phyloP scores from a whole-genome alignment of 768 basidiomycete genomes.

The Astraeus odoratus region DNA sequence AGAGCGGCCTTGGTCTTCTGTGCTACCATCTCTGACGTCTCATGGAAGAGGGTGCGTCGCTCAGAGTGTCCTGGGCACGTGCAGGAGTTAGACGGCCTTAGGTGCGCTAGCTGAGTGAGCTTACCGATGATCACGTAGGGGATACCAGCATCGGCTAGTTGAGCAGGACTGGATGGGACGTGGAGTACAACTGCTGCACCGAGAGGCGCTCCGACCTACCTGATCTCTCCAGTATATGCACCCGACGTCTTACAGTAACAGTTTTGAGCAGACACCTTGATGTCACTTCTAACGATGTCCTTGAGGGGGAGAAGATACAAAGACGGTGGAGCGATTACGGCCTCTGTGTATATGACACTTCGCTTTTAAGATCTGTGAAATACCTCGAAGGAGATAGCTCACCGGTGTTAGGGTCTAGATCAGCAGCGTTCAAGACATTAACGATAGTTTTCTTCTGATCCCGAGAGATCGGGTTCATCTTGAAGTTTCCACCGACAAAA shows the following conservation, averaged over 20 bases:
- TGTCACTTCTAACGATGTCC: constrained; percentile 51
- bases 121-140: constrained; percentile 88
- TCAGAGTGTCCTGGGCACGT: constrained; percentile 78
- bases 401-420: constrained; percentile 76
- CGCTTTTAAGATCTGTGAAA: constrained; percentile 7
- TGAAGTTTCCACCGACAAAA: constrained; percentile 98
- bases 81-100: neutral
- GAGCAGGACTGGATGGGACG: constrained; percentile 51
- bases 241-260: constrained; percentile 77
- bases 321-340: constrained; percentile 87
- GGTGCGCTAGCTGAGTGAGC: constrained; percentile 9
- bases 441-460: constrained; percentile 62
- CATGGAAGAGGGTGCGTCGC: constrained; percentile 87
- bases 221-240: constrained; percentile 96
- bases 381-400: constrained; percentile 12
- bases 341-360: constrained; percentile 47
- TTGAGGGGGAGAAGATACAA: constrained; percentile 78
- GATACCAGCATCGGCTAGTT: constrained; percentile 81
- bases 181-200: neutral
- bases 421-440: constrained; percentile 66
- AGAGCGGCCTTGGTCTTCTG: constrained; percentile 83
- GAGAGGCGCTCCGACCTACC: constrained; percentile 37
- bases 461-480: constrained; percentile 81
- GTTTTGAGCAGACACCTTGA: constrained; percentile 89
- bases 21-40: constrained; percentile 77